Evolutionary conservation across 305 asterid species (phyloP), one percentile per base, ranked within the genome.

Genomic region (Fraxinus albicans): DNA sequence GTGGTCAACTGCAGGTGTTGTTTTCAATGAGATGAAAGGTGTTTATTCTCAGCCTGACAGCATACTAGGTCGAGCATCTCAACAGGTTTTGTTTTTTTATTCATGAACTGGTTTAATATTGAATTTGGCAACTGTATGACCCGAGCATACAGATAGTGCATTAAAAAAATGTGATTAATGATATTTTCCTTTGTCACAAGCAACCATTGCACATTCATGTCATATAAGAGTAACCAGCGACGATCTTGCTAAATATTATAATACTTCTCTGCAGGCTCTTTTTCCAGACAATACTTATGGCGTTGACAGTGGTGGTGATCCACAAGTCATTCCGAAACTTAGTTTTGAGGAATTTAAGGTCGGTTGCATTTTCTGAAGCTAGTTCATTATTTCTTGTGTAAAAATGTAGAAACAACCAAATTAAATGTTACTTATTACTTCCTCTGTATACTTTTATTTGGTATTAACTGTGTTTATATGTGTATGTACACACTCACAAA

Each of bases 21-120:
- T 97, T 86, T 97, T 97, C 91, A 97, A 95, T 90, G 98, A 97
- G 91, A 97, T 97, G 98, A 97, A 97, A 91, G 99, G 99, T 84
- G 99, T 94, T 80, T 95, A 97, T 85, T 97, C 99, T 78, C 98
- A 97, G 91, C 99, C 98, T 23, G 99, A 95, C 86, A 95, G 92
- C 91, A 92, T 97, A 88, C 87, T 95, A 65, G 95, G 97, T 78
- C 91, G 98, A 83, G 89, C 96, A 80, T 89, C 97, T 84, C 98
- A 95, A 86, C 97, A 93, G 97, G 99, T 40, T 89, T 82, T 76
- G 84, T 83, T 81, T 78, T 81, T 40, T 70, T 36, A 13, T 86
- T 80, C 77, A n/a, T 8, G 6, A 69, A 47, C 77, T 74, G 79
- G 50, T 35, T 75, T 81, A 60, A 67, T 58, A 19, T 63, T 70